Evolutionary conservation across 345 rosid species (phyloP).

Genomic region (sweet orange (Citrus sinensis)): DNA sequence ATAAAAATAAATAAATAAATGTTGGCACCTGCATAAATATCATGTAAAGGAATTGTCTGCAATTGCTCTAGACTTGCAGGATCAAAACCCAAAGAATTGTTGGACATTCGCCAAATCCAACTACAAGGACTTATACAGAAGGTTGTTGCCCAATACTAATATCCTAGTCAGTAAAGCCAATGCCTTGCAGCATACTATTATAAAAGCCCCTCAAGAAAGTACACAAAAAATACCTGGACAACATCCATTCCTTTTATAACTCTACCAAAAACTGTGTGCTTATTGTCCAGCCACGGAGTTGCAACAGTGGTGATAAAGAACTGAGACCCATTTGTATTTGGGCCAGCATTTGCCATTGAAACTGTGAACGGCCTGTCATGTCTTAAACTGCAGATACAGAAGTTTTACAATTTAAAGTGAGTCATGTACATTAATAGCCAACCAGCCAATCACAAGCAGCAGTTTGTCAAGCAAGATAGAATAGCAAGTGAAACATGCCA

Average conservation of each 20-base stretch:
- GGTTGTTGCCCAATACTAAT: background rate
- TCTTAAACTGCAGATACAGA: conserved; percentile 59
- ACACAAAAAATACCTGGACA: conserved; percentile 64
- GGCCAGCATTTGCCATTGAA: conserved; percentile 96
- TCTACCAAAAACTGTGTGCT: conserved; percentile 95
- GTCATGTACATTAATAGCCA: background rate
- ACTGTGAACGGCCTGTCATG: conserved; percentile 94
- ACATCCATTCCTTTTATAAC: conserved; percentile 95
- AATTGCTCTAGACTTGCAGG: background rate
- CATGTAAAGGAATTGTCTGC: background rate
- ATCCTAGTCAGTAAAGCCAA: background rate
- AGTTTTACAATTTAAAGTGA: conserved; percentile 7
- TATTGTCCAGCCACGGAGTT: conserved; percentile 97
- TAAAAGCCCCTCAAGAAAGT: background rate
- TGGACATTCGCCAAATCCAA: background rate
- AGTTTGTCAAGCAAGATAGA: background rate
- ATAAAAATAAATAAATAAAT: background rate
- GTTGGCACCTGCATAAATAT: background rate
- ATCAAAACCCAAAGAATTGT: background rate
- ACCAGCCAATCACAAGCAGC: background rate
- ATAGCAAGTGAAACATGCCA: background rate
- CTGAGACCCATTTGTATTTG: conserved; percentile 89
- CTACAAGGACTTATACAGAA: background rate
- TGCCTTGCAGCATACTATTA: background rate
- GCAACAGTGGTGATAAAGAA: conserved; percentile 96